A percentile compares a stretch with the other conserved stretches of the same genome.
Conservation (phyloP, 225 moss, liverwort and hornwort species). For the Asterella californica region DNA sequence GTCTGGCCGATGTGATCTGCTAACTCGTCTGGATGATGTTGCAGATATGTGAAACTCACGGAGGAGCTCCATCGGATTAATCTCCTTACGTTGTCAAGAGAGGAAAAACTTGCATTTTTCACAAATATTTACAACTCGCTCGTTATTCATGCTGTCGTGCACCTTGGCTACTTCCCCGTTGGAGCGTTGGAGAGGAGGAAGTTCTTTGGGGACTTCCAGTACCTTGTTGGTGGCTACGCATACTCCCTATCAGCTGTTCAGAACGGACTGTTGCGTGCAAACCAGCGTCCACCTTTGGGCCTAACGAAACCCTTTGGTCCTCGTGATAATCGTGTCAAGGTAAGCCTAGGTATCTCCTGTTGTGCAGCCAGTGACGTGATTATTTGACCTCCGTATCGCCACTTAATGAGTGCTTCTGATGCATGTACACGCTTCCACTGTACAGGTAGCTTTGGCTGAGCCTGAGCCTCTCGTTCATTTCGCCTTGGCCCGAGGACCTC, state of each 20-base stretch:
- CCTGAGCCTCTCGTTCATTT: constrained; percentile 31
- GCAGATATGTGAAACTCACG: constrained; percentile 31
- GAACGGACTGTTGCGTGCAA: constrained; percentile 32
- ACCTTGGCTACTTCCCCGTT: constrained; percentile 28
- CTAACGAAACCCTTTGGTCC: constrained; percentile 28
- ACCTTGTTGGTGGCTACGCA: constrained; percentile 30
- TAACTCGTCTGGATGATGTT: not conserved
- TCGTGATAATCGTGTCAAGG: constrained; percentile 27
- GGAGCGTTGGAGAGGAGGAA: constrained; percentile 30
- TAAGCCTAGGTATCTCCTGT: not conserved
- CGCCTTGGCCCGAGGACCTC: constrained; percentile 28
- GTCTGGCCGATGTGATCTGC: too few species aligned
- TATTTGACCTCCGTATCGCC: too few species aligned
- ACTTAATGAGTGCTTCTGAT: not conserved
- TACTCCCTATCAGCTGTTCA: constrained; percentile 31
- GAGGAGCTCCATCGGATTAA: constrained; percentile 34
- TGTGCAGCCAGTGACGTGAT: not conserved
- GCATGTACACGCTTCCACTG: not conserved
- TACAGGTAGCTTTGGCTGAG: constrained; percentile 26
- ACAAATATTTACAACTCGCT: constrained; percentile 30
- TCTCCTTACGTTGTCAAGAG: constrained; percentile 20
- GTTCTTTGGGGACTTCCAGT: constrained; percentile 35
- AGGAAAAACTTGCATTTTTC: constrained; percentile 32
- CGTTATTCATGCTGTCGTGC: constrained; percentile 32
- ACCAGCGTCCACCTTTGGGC: constrained; percentile 27